Conservation (phyloP, 108 stramenopile genomes). For the Pseudonitzschia delicatissima region DNA sequence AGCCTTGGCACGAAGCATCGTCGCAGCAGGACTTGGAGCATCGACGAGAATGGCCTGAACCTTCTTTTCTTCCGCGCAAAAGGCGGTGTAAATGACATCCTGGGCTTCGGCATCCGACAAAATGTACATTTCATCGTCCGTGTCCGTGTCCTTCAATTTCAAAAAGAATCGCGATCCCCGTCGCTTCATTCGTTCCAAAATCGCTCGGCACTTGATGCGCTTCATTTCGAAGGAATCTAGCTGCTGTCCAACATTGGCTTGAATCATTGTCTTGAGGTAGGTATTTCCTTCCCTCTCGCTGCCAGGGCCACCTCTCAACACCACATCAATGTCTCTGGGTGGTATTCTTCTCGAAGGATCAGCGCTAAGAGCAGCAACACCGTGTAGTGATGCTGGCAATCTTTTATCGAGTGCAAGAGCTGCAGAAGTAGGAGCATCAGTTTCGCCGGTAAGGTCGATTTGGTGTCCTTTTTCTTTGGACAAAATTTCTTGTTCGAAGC, state of each 20-base stretch:
- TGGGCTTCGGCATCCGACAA: conserved; percentile 14
- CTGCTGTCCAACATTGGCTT: conserved; percentile 14
- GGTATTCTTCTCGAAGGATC: neutral
- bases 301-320: neutral
- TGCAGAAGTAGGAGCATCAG: neutral
- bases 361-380: neutral
- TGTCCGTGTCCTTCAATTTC: conserved; percentile 1
- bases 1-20: neutral
- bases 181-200: conserved; percentile 2
- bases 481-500: neutral
- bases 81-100: neutral
- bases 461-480: neutral
- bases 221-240: conserved; percentile 3
- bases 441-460: neutral
- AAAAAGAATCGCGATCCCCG: conserved; percentile 7
- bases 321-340: conserved; percentile 4
- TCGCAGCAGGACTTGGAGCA: neutral
- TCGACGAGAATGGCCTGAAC: neutral
- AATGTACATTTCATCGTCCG: neutral
- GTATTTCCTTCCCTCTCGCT: conserved; percentile 8
- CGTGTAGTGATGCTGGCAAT: neutral
- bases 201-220: conserved; percentile 7
- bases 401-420: neutral
- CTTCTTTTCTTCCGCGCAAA: conserved; percentile 10
- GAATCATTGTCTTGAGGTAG: conserved; percentile 9